Conservation (phyloP, 441 rosid genomes). For the Dalechampia spathulata region DNA sequence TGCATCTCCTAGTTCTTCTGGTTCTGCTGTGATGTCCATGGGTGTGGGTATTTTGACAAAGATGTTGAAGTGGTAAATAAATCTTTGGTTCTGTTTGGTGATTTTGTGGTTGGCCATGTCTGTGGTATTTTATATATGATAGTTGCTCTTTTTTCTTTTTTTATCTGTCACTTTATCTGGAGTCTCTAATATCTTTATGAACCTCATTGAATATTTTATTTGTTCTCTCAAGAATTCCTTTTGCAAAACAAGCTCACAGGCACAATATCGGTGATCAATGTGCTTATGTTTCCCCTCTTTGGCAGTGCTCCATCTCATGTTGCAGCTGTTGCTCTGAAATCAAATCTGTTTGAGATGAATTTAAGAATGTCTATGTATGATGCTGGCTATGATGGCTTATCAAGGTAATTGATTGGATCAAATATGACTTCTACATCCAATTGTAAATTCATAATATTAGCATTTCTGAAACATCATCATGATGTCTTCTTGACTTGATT, state of each 20-base stretch:
- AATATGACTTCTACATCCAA: not conserved
- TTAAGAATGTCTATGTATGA: conserved; percentile 35
- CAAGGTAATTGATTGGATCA: conserved; percentile 38
- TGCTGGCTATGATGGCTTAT: conserved; percentile 37
- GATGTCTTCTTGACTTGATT: conserved; percentile 10
- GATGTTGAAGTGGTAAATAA: conserved; percentile 68
- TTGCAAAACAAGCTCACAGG: not conserved
- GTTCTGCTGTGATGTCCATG: conserved; percentile 71
- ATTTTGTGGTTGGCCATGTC: not conserved
- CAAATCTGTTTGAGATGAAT: conserved; percentile 61
- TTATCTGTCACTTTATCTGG: not conserved
- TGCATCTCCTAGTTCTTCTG: conserved; percentile 42
- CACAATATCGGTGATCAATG: not conserved
- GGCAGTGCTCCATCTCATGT: conserved; percentile 71
- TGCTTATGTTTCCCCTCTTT: conserved; percentile 9
- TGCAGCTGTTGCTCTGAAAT: conserved; percentile 50
- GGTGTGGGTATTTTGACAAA: conserved; percentile 64
- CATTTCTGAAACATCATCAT: not conserved
- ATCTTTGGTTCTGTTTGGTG: conserved; percentile 5
- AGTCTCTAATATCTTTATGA: not conserved
- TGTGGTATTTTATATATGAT: not conserved
- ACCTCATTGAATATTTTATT: not conserved
- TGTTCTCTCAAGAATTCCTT: not conserved
- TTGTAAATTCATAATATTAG: not conserved
- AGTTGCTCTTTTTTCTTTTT: not conserved